Base-by-base conservation (phyloP, 139 green algal species). In the Auxenochlorella pyrenoidosa region DNA sequence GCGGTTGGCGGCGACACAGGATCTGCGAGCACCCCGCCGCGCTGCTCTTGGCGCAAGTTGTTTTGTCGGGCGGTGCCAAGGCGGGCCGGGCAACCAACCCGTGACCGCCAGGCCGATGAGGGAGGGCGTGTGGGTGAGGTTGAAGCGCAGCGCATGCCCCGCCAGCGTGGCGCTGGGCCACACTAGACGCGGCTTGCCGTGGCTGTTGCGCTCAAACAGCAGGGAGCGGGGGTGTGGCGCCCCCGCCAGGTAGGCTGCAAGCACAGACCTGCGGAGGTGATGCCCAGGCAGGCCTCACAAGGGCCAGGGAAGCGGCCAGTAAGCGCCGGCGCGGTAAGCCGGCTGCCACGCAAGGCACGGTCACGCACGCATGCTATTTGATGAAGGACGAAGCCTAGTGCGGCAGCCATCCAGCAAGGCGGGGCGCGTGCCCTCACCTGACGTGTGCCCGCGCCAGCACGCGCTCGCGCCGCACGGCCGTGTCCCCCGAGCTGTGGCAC, bases 181-280 rank as follows among this genome's bases (percentile, higher is more conserved):
- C 75, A 73, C n/a, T 30, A 95, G 71, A 28, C 65, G 12, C 22
- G 93, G 93, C 87, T 95, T 95, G 79, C 93, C 93, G 76, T 91
- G 81, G 0, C 3, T 1, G 51, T 87, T 90, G n/a, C 73, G 76
- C 70, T 76, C 77, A 86, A 95, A 95, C 2, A 70, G 26, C 40
- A 94, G 86, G 0, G 70, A 26, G 36, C 40, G 34, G 13, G 82
- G 71, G 51, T 75, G 60, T 0, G 34, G 47, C 5, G 41, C 63
- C 3, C 54, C 26, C 0, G 65, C 47, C 16, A 90, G 60, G 58
- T 93, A 93, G 36, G 51, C 19, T 2, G 87, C 73, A 36, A 93
- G 68, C 34, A 91, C 85, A 30, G 65, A 85, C 63, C 68, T 38
- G 81, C 10, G 47, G 47, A n/a, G 47, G 6, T 10, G 47, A 6